Base-by-base conservation (phyloP, 495 filamentous ascomycete species). In the Xanthoparmelia taractica region DNA sequence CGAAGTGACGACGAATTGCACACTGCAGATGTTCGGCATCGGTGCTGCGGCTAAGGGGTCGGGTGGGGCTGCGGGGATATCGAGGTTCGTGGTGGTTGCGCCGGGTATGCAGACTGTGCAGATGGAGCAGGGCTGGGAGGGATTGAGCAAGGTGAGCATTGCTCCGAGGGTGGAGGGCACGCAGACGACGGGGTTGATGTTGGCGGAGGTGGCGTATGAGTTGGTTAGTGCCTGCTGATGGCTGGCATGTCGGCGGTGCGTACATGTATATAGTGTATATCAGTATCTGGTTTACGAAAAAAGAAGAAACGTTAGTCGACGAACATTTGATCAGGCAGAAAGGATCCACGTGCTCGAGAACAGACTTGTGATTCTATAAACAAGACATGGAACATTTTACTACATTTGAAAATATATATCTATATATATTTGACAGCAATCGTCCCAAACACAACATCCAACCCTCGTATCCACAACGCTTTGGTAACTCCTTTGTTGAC, bases 101-200 rank as follows among this genome's bases (percentile, higher is more conserved):
- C 34, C 33, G 20, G 58, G 33, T 0, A 52, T 27, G 50, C 27
- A 41, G 18, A 18, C 10, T 1, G 8, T 58, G 15, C 7, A 11
- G 17, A 47, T 61, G n/a, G 52, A 4, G 34, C 38, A 3, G n/a
- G n/a, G 10, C 5, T 64, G 63, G 58, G 17, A 17, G 11, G 52
- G 64, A 33, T 29, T 66, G 41, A 57, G 38, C 13, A 34, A 45
- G 31, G 41, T 66, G 29, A 41, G 17, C 43, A 58, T 66, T 23
- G 41, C 20, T 2, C 59, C 59, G 31, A 15, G 13, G 59, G 40
- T 20, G 48, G 59, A 34, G 27, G 54, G 54, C 0, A 0, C 6
- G 61, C 34, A n/a, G n/a, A n/a, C 33, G 50, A 41, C 52, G 54
- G 64, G 59, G 41, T 50, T 66, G 8, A 54, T 41, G 59, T 37